Evolutionary conservation across 2,329 filamentous ascomycete genomes (phyloP).

Genomic region (Aspergillus spinulosporus): DNA sequence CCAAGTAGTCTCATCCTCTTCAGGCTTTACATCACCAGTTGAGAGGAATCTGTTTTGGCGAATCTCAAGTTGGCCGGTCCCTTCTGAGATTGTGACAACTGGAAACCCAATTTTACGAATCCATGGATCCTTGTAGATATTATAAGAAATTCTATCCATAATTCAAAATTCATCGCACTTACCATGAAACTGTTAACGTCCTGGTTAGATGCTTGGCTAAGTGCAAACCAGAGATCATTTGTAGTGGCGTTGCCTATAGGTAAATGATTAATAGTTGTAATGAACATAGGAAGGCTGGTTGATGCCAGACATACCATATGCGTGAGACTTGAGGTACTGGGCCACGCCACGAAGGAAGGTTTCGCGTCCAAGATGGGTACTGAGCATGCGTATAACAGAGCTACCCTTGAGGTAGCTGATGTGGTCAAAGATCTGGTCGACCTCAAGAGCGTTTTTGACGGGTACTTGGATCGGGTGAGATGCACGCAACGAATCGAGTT

Average conservation of each 20-base stretch:
- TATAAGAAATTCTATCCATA: conserved; percentile 11
- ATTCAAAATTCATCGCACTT: conserved; percentile 13
- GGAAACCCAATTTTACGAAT: conserved; percentile 95
- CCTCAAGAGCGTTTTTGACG: conserved; percentile 87
- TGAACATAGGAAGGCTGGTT: not conserved
- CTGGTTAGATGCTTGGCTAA: conserved; percentile 82
- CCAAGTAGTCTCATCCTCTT: conserved; percentile 91
- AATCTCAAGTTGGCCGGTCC: conserved; percentile 76
- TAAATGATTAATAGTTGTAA: not conserved
- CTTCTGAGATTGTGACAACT: conserved; percentile 80
- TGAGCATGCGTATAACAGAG: conserved; percentile 95
- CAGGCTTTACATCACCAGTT: conserved; percentile 83
- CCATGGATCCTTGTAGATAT: conserved; percentile 65
- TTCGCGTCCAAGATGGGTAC: conserved; percentile 81
- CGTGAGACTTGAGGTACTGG: conserved; percentile 82
- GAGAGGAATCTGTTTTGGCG: conserved; percentile 88
- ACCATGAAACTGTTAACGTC: conserved; percentile 85
- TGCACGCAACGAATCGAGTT: conserved; percentile 82
- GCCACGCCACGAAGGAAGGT: conserved; percentile 88
- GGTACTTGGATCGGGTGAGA: conserved; percentile 97
- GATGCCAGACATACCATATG: conserved; percentile 61
- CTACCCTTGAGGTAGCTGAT: conserved; percentile 97
- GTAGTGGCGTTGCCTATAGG: conserved; percentile 73
- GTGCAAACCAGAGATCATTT: conserved; percentile 82
- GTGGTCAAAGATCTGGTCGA: conserved; percentile 96